These are phyloP conservation scores for Lactarius indigo DNA, from an alignment of 768 basidiomycete genomes.

Conservation along the genomic window DNA sequence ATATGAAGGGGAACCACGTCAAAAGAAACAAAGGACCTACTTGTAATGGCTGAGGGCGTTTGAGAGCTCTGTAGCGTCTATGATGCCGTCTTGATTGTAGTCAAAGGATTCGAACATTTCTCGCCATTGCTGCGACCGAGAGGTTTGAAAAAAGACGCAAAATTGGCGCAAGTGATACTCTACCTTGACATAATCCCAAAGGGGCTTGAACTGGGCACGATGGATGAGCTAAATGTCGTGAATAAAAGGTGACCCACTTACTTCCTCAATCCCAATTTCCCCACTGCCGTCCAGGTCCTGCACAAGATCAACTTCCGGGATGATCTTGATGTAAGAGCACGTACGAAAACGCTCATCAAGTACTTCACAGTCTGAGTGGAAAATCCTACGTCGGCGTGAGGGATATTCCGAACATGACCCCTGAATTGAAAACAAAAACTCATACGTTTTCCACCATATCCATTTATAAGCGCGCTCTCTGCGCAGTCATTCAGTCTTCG, in stretches of 20 bases:
- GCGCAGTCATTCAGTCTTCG: background rate
- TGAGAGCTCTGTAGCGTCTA: background rate
- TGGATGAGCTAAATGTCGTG: background rate
- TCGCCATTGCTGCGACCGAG: conserved; percentile 9
- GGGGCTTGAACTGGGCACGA: conserved; percentile 2
- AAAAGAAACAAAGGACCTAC: background rate
- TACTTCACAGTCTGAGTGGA: conserved; percentile 6
- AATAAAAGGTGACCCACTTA: background rate
- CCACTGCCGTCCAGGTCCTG: conserved; percentile 9
- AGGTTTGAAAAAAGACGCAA: background rate
- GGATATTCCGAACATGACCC: background rate
- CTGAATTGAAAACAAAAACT: background rate
- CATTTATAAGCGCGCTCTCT: conserved; percentile 10
- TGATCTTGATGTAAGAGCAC: background rate
- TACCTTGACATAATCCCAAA: conserved; percentile 12
- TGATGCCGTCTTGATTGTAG: conserved; percentile 6
- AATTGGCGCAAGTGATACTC: background rate
- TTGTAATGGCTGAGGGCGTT: background rate
- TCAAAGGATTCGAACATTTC: conserved; percentile 10
- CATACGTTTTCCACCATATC: conserved; percentile 10
- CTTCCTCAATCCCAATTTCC: conserved; percentile 6
- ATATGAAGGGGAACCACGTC: background rate
- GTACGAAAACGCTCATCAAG: conserved; percentile 9
- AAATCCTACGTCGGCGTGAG: background rate
- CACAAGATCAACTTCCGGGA: background rate